Percentiles rank a stretch among this genome's conserved stretches.
Conservation (phyloP, 2,329 filamentous ascomycete genomes). For the Cryphonectria japonica region DNA sequence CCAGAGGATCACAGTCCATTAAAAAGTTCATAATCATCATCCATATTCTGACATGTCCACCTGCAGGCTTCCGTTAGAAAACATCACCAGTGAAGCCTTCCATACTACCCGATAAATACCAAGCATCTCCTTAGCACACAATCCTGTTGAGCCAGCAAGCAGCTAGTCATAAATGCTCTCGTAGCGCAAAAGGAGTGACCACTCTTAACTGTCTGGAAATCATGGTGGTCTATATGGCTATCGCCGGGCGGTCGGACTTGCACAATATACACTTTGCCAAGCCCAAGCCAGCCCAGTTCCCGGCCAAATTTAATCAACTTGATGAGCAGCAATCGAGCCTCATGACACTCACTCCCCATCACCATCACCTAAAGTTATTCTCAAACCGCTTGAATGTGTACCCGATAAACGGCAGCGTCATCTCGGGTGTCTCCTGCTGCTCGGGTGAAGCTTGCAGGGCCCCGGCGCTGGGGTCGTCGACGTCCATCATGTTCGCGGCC, state of each 20-base stretch:
- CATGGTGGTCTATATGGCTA: no score
- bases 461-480: slow-evolving; percentile 12
- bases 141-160: not conserved
- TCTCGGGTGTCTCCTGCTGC: slow-evolving; percentile 31
- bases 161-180: no score
- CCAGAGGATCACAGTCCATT: not conserved
- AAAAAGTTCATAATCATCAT: not conserved
- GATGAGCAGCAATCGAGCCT: not conserved
- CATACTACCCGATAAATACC: not conserved
- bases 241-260: no score
- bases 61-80: not conserved
- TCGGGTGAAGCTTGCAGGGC: slow-evolving; percentile 19
- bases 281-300: not conserved
- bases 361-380: slow-evolving; percentile 27
- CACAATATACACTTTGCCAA: not conserved
- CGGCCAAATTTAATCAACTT: not conserved
- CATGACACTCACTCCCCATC: not conserved
- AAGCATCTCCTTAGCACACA: not conserved
- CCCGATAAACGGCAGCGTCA: slow-evolving; percentile 33
- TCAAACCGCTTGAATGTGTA: slow-evolving; percentile 35
- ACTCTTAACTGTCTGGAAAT: no score
- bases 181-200: no score
- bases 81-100: not conserved
- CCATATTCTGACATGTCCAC: not conserved
- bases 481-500: slow-evolving; percentile 25